Conservation (phyloP, 2,329 filamentous ascomycete species). For the Penicillium sp. region DNA sequence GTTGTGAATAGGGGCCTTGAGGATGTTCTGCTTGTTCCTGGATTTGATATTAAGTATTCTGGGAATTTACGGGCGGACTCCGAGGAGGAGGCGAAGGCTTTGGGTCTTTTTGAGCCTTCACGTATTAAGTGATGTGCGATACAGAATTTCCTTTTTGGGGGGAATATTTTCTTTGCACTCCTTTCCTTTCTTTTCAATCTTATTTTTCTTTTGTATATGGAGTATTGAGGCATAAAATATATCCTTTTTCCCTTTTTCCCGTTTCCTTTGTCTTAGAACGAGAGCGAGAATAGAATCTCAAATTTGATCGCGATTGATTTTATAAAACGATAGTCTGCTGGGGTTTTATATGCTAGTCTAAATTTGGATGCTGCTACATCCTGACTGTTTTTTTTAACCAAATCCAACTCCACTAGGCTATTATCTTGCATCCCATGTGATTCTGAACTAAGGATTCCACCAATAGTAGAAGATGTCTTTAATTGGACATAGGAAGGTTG, state of each 20-base stretch:
- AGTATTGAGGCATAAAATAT: not conserved
- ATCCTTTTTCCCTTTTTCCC: not conserved
- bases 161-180: not conserved
- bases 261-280: not conserved
- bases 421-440: not conserved
- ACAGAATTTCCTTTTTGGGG: not conserved
- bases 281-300: not conserved
- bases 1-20: not conserved
- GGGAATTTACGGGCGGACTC: not conserved
- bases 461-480: not conserved
- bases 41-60: constrained; percentile 3
- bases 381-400: not conserved
- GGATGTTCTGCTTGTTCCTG: not conserved
- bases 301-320: not conserved
- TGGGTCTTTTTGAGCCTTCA: constrained; percentile 2
- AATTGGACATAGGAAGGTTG: not conserved
- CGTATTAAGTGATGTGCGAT: not conserved
- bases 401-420: not conserved
- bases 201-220: not conserved
- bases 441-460: not conserved
- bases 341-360: not conserved
- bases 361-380: not conserved
- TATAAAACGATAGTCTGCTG: not conserved
- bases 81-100: not conserved
- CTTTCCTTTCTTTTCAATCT: not conserved